phyloP scores from a whole-genome alignment of 371 early-diverging fungal genomes.

The Saksenaea vasiformis region DNA sequence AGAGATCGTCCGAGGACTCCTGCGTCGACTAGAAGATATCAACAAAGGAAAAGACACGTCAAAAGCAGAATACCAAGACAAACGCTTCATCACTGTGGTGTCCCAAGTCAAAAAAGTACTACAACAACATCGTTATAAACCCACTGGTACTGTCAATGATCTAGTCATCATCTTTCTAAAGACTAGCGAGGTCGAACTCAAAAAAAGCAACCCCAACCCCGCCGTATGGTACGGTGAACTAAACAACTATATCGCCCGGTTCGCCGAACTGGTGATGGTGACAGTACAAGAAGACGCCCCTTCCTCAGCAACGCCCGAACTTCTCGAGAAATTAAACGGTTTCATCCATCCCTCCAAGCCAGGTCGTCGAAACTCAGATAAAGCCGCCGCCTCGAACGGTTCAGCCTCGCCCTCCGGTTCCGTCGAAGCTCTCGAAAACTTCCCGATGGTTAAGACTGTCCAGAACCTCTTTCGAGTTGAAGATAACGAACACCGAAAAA shows the following conservation, averaged over 20 bases:
- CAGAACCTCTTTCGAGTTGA: constrained; percentile 45
- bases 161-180: constrained; percentile 38
- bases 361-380: constrained; percentile 15
- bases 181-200: constrained; percentile 32
- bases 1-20: constrained; percentile 37
- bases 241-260: constrained; percentile 31
- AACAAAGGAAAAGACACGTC: constrained; percentile 25
- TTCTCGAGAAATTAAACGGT: constrained; percentile 35
- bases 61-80: constrained; percentile 30
- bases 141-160: constrained; percentile 40
- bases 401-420: constrained; percentile 17
- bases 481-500: constrained; percentile 38
- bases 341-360: constrained; percentile 27
- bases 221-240: constrained; percentile 33
- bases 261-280: constrained; percentile 38
- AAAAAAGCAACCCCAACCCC: constrained; percentile 16
- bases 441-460: constrained; percentile 46
- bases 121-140: constrained; percentile 34
- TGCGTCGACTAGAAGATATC: constrained; percentile 36
- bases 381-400: constrained; percentile 17
- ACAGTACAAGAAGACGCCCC: constrained; percentile 46
- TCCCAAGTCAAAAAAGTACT: constrained; percentile 24
- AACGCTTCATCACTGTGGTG: constrained; percentile 25
- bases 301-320: constrained; percentile 37
- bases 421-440: constrained; percentile 41